Evolutionary conservation across 2,329 filamentous ascomycete species (phyloP).

Genomic region (Curvularia eragrostidis): DNA sequence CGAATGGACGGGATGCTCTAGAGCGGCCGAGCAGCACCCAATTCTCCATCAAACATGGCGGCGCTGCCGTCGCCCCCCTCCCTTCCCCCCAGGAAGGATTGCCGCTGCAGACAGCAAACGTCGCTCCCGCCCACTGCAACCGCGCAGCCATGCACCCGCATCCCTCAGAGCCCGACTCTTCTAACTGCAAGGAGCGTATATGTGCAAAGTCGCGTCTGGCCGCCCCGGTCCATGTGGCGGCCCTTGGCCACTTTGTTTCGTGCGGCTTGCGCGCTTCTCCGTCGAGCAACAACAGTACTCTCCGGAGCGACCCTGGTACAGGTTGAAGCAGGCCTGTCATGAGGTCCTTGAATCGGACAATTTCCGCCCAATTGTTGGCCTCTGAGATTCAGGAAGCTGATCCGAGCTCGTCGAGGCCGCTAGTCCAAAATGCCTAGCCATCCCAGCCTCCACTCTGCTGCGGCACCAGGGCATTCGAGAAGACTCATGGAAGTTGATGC

Average conservation of each 20-base stretch:
- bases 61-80: conserved; percentile 8
- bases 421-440: conserved; percentile 21
- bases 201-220: background rate
- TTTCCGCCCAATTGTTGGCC: conserved; percentile 33
- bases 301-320: conserved; percentile 9
- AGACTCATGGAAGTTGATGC: conserved; percentile 42
- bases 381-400: conserved; percentile 24
- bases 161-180: background rate
- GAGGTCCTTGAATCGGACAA: conserved; percentile 33
- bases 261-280: conserved; percentile 34
- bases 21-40: conserved; percentile 21
- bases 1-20: background rate
- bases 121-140: conserved; percentile 23
- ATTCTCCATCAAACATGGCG: conserved; percentile 23
- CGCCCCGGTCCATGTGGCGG: background rate
- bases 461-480: conserved; percentile 39
- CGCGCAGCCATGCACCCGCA: background rate
- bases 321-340: conserved; percentile 15
- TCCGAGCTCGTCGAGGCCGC: conserved; percentile 25
- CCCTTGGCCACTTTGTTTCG: conserved; percentile 21
- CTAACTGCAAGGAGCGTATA: background rate
- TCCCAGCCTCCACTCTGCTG: conserved; percentile 23
- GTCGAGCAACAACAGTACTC: conserved; percentile 11
- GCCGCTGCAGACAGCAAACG: conserved; percentile 34
- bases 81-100: conserved; percentile 10